Evolutionary conservation across 768 basidiomycete species (phyloP).

Genomic region (Cystofilobasidium ferigula): DNA sequence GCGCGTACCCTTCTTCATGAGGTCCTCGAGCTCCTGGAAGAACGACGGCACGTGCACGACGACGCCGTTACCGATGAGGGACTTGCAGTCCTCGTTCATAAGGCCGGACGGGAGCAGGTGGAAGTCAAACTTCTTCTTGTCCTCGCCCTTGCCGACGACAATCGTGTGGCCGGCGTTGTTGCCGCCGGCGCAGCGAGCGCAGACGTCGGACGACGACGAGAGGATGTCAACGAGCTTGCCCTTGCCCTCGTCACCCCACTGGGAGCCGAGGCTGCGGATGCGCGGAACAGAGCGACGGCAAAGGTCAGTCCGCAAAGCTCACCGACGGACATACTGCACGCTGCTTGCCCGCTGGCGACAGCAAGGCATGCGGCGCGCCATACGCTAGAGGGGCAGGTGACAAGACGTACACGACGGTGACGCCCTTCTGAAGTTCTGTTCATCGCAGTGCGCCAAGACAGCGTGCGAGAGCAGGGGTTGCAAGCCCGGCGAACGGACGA

Average conservation of each 20-base stretch:
- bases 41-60: slow-evolving; percentile 93
- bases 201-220: slow-evolving; percentile 76
- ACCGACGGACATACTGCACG: too few relatives aligned
- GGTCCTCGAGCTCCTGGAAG: slow-evolving; percentile 78
- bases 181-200: slow-evolving; percentile 91
- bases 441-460: not conserved
- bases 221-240: slow-evolving; percentile 91
- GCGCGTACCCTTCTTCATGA: slow-evolving; percentile 64
- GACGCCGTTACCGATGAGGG: slow-evolving; percentile 87
- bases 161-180: slow-evolving; percentile 99
- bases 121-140: slow-evolving; percentile 81
- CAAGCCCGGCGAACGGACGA: not conserved
- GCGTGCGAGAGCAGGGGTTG: not conserved
- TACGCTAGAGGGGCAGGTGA: not conserved
- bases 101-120: slow-evolving; percentile 88
- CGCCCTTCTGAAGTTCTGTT: slow-evolving; percentile 3
- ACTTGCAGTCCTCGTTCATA: slow-evolving; percentile 71
- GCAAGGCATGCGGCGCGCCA: too few relatives aligned
- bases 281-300: not conserved
- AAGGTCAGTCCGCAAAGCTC: not conserved
- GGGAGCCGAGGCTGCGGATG: slow-evolving; percentile 37
- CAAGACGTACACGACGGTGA: slow-evolving; percentile 14
- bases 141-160: slow-evolving; percentile 61
- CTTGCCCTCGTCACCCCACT: slow-evolving; percentile 43
- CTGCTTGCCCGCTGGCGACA: too few relatives aligned